Percentiles rank a stretch among this genome's conserved stretches.
These are phyloP conservation scores for Saccharomycopsis hybrid DNA, from an alignment of 1,139 yeast genomes.

Conservation along the genomic window DNA sequence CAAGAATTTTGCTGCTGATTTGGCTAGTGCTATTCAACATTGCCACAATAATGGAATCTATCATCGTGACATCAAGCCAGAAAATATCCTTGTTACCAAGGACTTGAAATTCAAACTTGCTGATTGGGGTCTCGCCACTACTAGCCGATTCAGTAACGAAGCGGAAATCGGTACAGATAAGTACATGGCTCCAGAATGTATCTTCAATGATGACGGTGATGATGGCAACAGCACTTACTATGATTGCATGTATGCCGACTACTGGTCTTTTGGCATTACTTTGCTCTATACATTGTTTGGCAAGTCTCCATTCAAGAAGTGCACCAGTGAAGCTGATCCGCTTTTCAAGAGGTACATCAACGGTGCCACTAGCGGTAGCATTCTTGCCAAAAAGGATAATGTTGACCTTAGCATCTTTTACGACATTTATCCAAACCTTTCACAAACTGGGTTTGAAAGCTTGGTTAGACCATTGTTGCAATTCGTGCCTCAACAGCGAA, in stretches of 20 bases:
- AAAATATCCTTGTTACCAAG: conserved; percentile 59
- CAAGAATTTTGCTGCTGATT: conserved; percentile 55
- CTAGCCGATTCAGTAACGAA: conserved; percentile 51
- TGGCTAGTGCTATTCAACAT: conserved; percentile 62
- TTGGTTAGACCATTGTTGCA: conserved; percentile 15
- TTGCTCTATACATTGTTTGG: conserved; percentile 77
- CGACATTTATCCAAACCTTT: conserved; percentile 15
- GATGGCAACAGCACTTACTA: conserved; percentile 30
- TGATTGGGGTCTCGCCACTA: conserved; percentile 86
- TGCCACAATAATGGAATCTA: conserved; percentile 69
- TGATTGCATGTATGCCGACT: conserved; percentile 75
- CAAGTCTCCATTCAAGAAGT: conserved; percentile 61
- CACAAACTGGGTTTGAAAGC: conserved; percentile 13
- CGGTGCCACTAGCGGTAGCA: background rate
- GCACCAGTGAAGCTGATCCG: conserved; percentile 6
- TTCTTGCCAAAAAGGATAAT: conserved; percentile 2
- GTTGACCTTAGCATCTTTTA: conserved; percentile 11
- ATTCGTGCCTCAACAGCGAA: conserved; percentile 4
- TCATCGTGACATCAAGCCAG: conserved; percentile 86
- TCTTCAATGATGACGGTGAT: conserved; percentile 39
- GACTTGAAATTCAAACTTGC: conserved; percentile 74
- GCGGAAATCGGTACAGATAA: conserved; percentile 89
- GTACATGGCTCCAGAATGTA: conserved; percentile 92
- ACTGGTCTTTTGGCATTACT: conserved; percentile 88
- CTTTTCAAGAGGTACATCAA: conserved; percentile 5